Conservation (phyloP, 2,329 filamentous ascomycete species). For the Colletotrichum australisinense region DNA sequence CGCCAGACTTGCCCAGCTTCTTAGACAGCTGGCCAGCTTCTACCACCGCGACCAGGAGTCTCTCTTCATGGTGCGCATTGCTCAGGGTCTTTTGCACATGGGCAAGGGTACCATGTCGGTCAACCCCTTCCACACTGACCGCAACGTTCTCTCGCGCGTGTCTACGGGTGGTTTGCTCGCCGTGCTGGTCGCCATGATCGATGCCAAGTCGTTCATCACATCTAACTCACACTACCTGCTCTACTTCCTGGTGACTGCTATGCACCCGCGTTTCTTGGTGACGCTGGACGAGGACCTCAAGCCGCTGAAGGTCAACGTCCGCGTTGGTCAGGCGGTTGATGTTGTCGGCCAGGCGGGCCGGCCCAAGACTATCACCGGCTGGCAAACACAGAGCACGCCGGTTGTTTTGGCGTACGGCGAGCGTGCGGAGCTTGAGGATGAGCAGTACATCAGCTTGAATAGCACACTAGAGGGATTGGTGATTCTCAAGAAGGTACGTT, state of each 20-base stretch:
- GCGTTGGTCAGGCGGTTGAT: constrained; percentile 97
- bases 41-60: constrained; percentile 97
- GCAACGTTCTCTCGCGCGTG: constrained; percentile 93
- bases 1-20: constrained; percentile 91
- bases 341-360: constrained; percentile 97
- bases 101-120: constrained; percentile 97
- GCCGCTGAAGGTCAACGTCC: constrained; percentile 93
- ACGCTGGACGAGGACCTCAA: constrained; percentile 95
- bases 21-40: constrained; percentile 95
- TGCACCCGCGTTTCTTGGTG: constrained; percentile 96
- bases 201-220: constrained; percentile 86
- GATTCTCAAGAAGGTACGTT: constrained; percentile 91
- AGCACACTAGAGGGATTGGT: constrained; percentile 94
- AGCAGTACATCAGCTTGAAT: constrained; percentile 93
- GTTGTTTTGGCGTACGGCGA: constrained; percentile 95
- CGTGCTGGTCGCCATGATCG: constrained; percentile 92
- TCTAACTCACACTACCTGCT: constrained; percentile 86
- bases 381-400: constrained; percentile 99
- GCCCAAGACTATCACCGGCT: constrained; percentile 98
- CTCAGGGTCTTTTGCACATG: constrained; percentile 97
- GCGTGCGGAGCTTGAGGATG: constrained; percentile 95
- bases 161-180: constrained; percentile 89
- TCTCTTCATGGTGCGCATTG: constrained; percentile 98
- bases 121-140: constrained; percentile 99
- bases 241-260: constrained; percentile 96